Base-by-base conservation (phyloP, 1,139 yeast species). In the Lodderomyces margitis region DNA sequence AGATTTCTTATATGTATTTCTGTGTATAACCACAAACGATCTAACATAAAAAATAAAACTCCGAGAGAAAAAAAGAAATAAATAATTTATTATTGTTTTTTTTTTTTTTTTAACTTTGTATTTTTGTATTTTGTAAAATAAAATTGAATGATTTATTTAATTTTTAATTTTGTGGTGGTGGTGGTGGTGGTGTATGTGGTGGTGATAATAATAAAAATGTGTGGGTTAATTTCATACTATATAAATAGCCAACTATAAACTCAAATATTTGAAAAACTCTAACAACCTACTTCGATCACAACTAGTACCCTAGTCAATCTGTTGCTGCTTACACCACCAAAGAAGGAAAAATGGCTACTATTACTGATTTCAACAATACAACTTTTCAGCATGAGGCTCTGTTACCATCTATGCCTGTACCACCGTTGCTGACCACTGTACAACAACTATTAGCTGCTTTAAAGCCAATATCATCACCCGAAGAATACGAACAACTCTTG, bases 371-470 rank as follows among this genome's bases (percentile, higher is more conserved):
- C 32, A 28, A 28, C 32, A 28, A 36, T n/a, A 17, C 37, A 21
- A 59, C 65, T 7, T 61, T 48, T 45, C 44, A 49, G 34, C 41
- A 54, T 42, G 68, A 62, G 43, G 45, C 48, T 3, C 9, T 32
- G 1, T 59, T 78, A 20, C 81, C 82, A 2, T 54, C 53, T 24
- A 61, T 81, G n/a, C 83, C 83, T 0, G 78, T 81, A 3, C 86
- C 87, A 0, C 59, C 64, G 32, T 58, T 80, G 11, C 47, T 58
- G 1, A 50, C 69, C 9, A 76, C 85, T 0, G 60, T 75, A 7
- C 61, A 57, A 32, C 81, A 78, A 53, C 59, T 79, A 5, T 57
- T 78, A 21, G 56, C 60, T 2, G 75, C 83, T 0, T 51, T 80
- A 34, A 67, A 74, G 47, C 85, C 86, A 1, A 56, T 81, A 34